Evolutionary conservation across 2,329 filamentous ascomycete genomes (phyloP).

Genomic region (Pleoardoris graminearum): DNA sequence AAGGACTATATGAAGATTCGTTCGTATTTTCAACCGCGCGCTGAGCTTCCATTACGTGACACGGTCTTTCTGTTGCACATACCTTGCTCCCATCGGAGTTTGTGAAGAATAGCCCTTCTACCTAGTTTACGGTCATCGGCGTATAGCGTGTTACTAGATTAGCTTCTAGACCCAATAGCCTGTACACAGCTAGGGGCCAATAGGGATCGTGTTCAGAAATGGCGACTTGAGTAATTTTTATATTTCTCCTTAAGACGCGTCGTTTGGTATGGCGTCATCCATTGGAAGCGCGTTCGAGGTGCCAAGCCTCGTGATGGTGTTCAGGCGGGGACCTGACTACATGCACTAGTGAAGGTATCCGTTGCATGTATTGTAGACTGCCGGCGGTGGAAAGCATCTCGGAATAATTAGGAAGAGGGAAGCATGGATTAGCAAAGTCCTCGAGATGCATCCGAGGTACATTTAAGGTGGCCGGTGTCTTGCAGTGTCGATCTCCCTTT

Average conservation of each 20-base stretch:
- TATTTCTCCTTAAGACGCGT: neutral
- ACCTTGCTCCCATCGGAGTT: too few species aligned
- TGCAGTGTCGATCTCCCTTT: conserved; percentile 17
- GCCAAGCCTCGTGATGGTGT: conserved; percentile 10
- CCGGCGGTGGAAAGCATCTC: neutral
- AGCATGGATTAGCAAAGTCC: neutral
- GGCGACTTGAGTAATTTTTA: neutral
- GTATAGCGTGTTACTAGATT: too few species aligned
- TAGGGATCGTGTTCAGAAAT: too few species aligned
- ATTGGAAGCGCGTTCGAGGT: conserved; percentile 5
- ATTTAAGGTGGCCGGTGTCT: conserved; percentile 17
- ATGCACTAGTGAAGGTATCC: too few species aligned
- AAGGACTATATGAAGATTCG: neutral
- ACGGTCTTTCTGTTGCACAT: neutral
- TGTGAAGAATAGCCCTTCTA: too few species aligned
- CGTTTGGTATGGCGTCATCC: conserved; percentile 6
- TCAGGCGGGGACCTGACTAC: too few species aligned
- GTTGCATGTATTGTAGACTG: neutral
- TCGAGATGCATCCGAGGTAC: conserved; percentile 15
- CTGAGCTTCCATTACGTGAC: neutral
- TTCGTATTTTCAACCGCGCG: neutral
- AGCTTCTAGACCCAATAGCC: too few species aligned
- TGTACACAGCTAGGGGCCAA: too few species aligned
- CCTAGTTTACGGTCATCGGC: too few species aligned
- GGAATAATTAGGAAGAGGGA: neutral